These are phyloP conservation scores for Eucalyptus curtisii DNA, from an alignment of 345 rosid species.

Conservation along the genomic window DNA sequence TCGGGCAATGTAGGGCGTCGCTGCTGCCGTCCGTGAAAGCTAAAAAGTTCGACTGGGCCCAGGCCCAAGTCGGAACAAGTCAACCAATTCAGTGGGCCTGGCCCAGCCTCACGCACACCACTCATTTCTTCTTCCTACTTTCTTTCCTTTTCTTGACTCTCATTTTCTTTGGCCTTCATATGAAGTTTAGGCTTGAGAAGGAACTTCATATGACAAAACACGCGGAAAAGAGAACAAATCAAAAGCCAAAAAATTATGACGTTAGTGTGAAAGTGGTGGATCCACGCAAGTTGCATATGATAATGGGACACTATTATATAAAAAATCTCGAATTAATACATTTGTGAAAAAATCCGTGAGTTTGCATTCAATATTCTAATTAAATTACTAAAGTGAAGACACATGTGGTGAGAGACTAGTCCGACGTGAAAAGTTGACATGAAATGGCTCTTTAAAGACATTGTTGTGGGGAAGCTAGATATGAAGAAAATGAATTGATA, in stretches of 20 bases:
- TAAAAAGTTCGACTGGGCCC: not conserved
- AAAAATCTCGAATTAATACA: rapidly evolving
- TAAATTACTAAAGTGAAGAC: no score
- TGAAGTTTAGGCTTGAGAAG: not conserved
- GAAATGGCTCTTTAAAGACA: not conserved
- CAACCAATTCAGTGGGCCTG: not conserved
- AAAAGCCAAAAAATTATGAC: not conserved
- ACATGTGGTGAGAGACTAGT: rapidly evolving
- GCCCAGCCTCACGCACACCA: not conserved
- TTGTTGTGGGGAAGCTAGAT: no score
- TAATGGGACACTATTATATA: not conserved
- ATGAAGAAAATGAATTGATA: not conserved
- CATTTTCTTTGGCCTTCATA: not conserved
- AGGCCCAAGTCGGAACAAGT: not conserved
- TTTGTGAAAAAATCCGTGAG: rapidly evolving
- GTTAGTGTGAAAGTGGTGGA: not conserved
- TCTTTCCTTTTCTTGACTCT: not conserved
- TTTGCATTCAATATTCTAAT: no score
- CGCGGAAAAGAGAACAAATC: not conserved
- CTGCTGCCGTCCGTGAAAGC: not conserved
- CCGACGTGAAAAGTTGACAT: rapidly evolving
- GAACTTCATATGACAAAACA: not conserved
- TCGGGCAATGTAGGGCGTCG: not conserved
- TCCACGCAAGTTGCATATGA: not conserved
- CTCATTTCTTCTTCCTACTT: not conserved